A percentile compares a stretch with the other conserved stretches of the same genome.
These are phyloP conservation scores for Didymella exigua DNA, from an alignment of 2,329 filamentous ascomycete species.

Conservation along the genomic window DNA sequence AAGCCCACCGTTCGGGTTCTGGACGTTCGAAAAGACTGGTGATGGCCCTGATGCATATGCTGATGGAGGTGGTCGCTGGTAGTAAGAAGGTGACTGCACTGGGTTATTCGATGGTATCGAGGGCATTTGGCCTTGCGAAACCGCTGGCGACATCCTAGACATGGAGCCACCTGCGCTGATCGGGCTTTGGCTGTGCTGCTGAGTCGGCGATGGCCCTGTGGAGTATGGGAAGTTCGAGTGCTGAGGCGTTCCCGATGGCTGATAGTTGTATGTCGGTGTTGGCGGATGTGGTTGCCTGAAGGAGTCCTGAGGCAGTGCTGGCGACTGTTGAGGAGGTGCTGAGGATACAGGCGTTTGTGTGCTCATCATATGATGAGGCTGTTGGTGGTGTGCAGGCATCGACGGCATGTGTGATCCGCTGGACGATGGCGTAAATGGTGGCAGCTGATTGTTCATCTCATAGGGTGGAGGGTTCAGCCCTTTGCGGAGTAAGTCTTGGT, in stretches of 20 bases:
- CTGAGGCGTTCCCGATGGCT: slow-evolving; percentile 59
- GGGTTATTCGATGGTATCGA: slow-evolving; percentile 55
- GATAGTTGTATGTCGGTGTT: slow-evolving; percentile 68
- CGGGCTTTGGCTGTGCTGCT: slow-evolving; percentile 54
- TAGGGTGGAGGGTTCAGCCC: slow-evolving; percentile 70
- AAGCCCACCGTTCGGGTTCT: slow-evolving; percentile 74
- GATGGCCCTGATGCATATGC: slow-evolving; percentile 58
- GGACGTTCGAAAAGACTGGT: slow-evolving; percentile 77
- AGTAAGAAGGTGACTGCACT: slow-evolving; percentile 54
- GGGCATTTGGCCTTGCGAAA: slow-evolving; percentile 51
- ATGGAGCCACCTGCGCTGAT: slow-evolving; percentile 54
- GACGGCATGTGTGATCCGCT: slow-evolving; percentile 57
- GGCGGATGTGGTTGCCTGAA: slow-evolving; percentile 65
- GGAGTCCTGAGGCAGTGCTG: slow-evolving; percentile 64
- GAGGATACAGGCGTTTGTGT: slow-evolving; percentile 48
- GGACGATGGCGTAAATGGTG: slow-evolving; percentile 64
- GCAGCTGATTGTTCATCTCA: slow-evolving; percentile 64
- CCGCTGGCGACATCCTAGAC: slow-evolving; percentile 60
- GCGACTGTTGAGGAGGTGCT: slow-evolving; percentile 53
- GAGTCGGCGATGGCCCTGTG: slow-evolving; percentile 54
- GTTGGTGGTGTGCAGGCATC: slow-evolving; percentile 52
- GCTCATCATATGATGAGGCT: slow-evolving; percentile 55
- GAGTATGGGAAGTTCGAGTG: slow-evolving; percentile 56
- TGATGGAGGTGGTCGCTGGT: slow-evolving; percentile 54
- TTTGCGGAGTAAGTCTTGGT: slow-evolving; percentile 66